These are phyloP conservation scores for Pseudocercospora vitis DNA, from an alignment of 2,329 filamentous ascomycete genomes.

Conservation along the genomic window DNA sequence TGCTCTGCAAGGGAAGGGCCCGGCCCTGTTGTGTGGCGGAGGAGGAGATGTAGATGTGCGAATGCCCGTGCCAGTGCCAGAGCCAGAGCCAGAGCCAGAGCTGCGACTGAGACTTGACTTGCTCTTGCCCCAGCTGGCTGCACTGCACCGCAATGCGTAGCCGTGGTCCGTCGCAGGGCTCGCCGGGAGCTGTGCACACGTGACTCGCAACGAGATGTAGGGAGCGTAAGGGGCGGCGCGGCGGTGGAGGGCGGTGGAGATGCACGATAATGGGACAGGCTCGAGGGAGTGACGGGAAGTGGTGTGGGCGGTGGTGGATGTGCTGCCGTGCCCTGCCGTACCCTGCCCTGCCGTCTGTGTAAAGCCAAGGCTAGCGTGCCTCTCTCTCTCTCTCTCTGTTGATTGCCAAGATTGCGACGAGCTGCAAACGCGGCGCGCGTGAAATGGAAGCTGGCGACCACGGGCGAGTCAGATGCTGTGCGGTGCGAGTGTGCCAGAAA, in stretches of 20 bases:
- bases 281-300: background rate
- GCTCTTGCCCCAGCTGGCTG: background rate
- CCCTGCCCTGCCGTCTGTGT: constrained; percentile 1
- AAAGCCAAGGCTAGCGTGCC: constrained; percentile 2
- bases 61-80: too few relatives aligned
- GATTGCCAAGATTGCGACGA: background rate
- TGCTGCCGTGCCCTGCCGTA: constrained; percentile 6
- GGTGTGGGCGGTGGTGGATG: constrained; percentile 4
- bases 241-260: constrained; percentile 4
- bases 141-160: background rate
- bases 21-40: constrained; percentile 27
- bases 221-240: constrained; percentile 1
- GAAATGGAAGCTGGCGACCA: background rate
- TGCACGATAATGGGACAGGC: background rate
- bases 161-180: constrained; percentile 2
- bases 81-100: too few relatives aligned
- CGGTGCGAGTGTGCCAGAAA: background rate
- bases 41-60: too few relatives aligned
- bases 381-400: too few relatives aligned
- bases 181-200: constrained; percentile 6
- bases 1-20: constrained; percentile 28
- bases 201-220: background rate
- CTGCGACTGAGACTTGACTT: too few relatives aligned
- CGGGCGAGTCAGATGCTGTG: background rate
- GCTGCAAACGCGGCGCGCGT: background rate